These are phyloP conservation scores for Microbotryum intermedium DNA, from an alignment of 1,284 basidiomycete genomes.

Conservation along the genomic window DNA sequence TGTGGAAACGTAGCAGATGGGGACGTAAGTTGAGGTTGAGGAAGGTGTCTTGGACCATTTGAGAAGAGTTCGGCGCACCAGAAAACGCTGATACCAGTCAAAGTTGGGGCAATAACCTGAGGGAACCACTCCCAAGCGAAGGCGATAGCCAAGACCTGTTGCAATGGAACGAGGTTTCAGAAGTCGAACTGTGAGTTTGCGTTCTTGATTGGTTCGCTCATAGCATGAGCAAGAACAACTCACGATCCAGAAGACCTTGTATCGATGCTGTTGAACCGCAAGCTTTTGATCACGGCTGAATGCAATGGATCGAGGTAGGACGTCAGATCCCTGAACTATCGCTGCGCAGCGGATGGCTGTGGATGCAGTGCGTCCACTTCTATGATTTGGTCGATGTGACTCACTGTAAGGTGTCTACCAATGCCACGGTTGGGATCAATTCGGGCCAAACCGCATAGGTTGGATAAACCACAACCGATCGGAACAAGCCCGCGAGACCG, in stretches of 20 bases:
- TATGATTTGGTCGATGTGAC: not conserved
- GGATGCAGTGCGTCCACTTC: not conserved
- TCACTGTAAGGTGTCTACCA: slow-evolving; percentile 49
- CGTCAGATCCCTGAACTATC: slow-evolving; percentile 52
- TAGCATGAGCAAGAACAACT: no score
- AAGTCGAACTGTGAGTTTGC: no score
- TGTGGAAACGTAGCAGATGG: no score
- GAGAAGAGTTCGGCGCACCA: slow-evolving; percentile 51
- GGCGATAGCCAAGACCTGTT: slow-evolving; percentile 28
- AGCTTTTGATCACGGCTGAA: slow-evolving; percentile 43
- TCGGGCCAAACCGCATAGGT: slow-evolving; percentile 25
- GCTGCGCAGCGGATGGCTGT: slow-evolving; percentile 40
- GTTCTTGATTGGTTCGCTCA: no score
- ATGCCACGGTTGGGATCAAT: slow-evolving; percentile 46
- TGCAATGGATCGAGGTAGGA: slow-evolving; percentile 47
- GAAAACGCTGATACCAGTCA: slow-evolving; percentile 44
- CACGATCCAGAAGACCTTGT: slow-evolving; percentile 33
- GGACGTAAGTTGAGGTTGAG: no score
- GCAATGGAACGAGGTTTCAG: no score
- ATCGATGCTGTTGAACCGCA: slow-evolving; percentile 30
- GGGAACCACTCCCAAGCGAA: slow-evolving; percentile 36
- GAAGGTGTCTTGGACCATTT: slow-evolving; percentile 39
- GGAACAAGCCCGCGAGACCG: slow-evolving; percentile 25
- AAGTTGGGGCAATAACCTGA: slow-evolving; percentile 46
- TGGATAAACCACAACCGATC: slow-evolving; percentile 28